Evolutionary conservation across 176 grass and related monocot species (phyloP), one percentile per base, ranked within the genome.

Genomic region (Oryza glumipatula): DNA sequence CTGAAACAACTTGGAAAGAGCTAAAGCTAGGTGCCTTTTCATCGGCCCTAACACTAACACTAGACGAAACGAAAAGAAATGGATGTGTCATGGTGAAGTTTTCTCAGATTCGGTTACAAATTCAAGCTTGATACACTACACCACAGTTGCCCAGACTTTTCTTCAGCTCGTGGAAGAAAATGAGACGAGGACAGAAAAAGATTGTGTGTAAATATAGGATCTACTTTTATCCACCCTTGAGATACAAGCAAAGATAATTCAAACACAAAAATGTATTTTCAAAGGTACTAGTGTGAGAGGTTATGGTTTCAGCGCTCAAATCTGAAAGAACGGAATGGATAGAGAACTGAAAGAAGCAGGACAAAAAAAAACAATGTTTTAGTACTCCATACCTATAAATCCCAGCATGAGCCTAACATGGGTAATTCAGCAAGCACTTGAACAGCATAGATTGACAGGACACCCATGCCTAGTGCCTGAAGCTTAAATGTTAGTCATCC

Each of bases 1-100:
- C 86, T 63, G 71, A 71, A 65, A 22, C 73, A 88, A 77, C 86
- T 81, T 91, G 72, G 63, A 91, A 91, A 85, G 77, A 71, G 81
- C 68, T 77, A 88, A 77, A 91, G 77, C 73, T 67, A 54, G 9
- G 17, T 30, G 30, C 76, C 82, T 86, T 52, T 91, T 87, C 76
- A 13, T 47, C 66, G 64, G 66, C 46, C 26, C 67, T 21, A 1
- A 28, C 26, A 1, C 28, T 28, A 78, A 81, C 39, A 21, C 67
- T 79, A 82, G 48, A 46, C 23, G 68, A 12, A 63, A 52, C 30
- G 67, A 46, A 74, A 91, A 87, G 69, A 68, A 35, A 73, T 24
- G 75, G 54, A 14, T 38, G 72, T 60, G 86, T 88, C 89, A 82
- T 61, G 73, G 30, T 81, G 89, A 91, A 88, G 89, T 23, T 22